Evolutionary conservation across 352 stramenopile genomes (phyloP), one percentile per base, ranked within the genome.

Genomic region (Pythium dissimile): DNA sequence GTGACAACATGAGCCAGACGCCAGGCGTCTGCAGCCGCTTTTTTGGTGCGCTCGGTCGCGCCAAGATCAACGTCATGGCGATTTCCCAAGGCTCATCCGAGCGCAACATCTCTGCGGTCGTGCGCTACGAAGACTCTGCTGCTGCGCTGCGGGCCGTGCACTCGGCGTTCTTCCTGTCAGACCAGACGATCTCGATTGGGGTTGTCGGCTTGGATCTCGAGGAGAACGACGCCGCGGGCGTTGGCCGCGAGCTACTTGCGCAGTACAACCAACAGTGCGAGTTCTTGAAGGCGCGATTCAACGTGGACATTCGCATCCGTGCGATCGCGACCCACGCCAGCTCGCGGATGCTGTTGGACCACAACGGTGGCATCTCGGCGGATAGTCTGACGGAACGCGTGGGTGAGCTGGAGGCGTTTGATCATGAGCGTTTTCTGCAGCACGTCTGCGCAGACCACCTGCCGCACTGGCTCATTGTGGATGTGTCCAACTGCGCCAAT

Each of bases 51-150:
- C 64, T 99, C 7, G 95, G 93, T 31, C 85, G 88, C 37, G 92
- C 93, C 10, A 89, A 95, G 42, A 98, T 99, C 67, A 98, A 98
- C 64, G 80, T 98, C 47, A 69, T 98, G 31, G 93, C 88, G 10
- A 98, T 98, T 63, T 96, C 95, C 10, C 96, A 99, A 65, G 96
- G 95, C 37, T 95, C 83, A 0, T 92, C 84, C 3, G 94, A 98
- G 75, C 79, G 93, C 34, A 98, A 98, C 64, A 98, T 98, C 66
- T 98, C 92, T 5, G 92, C 89, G 27, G 94, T 98, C 34, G 94
- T 99, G 16, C 69, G 69, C 9, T 84, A 85, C 57, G 65, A 81
- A 27, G 87, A 98, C 64, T 96, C 92, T 27, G 92, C 90, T 2
- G 77, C 88, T 31, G 95, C 96, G 31, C 69, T 99, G 24, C 86